These are phyloP conservation scores for Aspergillus spinulosporus DNA, from an alignment of 2,329 filamentous ascomycete genomes.

Conservation along the genomic window DNA sequence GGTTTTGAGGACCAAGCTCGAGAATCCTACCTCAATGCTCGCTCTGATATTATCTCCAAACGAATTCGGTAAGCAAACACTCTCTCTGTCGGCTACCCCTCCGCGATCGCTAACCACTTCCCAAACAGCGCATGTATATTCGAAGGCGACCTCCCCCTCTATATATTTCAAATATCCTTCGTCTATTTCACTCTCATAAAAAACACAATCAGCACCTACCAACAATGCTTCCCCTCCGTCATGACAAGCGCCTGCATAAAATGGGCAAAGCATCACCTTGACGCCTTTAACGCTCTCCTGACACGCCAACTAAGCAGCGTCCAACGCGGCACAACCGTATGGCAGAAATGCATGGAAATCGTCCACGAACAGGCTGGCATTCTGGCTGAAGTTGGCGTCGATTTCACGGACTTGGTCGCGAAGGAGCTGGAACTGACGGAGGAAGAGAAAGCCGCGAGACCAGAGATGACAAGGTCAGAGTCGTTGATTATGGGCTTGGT, in stretches of 20 bases:
- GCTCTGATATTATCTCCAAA: slow-evolving; percentile 75
- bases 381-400: slow-evolving; percentile 80
- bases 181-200: slow-evolving; percentile 94
- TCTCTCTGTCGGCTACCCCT: neutral
- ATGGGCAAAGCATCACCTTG: slow-evolving; percentile 95
- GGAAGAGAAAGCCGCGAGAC: slow-evolving; percentile 24
- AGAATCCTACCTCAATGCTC: slow-evolving; percentile 79
- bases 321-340: slow-evolving; percentile 71
- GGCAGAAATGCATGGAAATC: slow-evolving; percentile 78
- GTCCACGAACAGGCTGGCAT: slow-evolving; percentile 78
- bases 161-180: slow-evolving; percentile 93
- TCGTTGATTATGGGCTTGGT: slow-evolving; percentile 24
- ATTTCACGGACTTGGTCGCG: slow-evolving; percentile 82
- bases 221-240: slow-evolving; percentile 77
- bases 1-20: slow-evolving; percentile 89
- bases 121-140: slow-evolving; percentile 80
- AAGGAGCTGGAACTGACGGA: slow-evolving; percentile 44
- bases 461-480: slow-evolving; percentile 29
- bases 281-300: slow-evolving; percentile 83
- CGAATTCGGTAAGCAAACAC: slow-evolving; percentile 69
- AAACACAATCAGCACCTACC: slow-evolving; percentile 88
- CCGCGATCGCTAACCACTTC: slow-evolving; percentile 19
- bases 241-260: slow-evolving; percentile 95
- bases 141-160: slow-evolving; percentile 86
- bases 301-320: slow-evolving; percentile 84